Evolutionary conservation across 2,329 filamentous ascomycete species (phyloP).

Genomic region (Zasmidium citrigriseum): DNA sequence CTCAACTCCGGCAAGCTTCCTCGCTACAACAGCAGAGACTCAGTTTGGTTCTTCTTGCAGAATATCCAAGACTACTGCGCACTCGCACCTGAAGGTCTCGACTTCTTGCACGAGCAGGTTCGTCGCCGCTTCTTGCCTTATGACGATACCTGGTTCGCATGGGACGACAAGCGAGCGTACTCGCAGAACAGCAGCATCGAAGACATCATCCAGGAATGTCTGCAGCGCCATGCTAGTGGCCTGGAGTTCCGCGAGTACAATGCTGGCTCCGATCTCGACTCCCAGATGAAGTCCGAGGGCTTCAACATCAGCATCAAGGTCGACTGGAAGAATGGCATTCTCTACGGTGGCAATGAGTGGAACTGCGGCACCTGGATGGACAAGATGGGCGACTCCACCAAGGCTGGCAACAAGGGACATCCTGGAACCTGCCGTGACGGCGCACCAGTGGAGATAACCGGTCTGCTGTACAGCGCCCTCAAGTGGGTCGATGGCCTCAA

Average conservation of each 20-base stretch:
- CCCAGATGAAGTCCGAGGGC: conserved; percentile 88
- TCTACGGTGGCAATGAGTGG: conserved; percentile 89
- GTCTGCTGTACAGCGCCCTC: conserved; percentile 86
- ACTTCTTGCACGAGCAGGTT: conserved; percentile 74
- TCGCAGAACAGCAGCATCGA: conserved; percentile 79
- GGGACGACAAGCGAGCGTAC: conserved; percentile 81
- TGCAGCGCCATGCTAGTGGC: conserved; percentile 87
- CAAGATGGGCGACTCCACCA: conserved; percentile 98
- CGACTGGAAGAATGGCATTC: conserved; percentile 86
- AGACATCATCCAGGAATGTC: conserved; percentile 88
- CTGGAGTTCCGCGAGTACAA: conserved; percentile 95
- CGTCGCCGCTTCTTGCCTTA: conserved; percentile 88
- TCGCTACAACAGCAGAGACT: conserved; percentile 93
- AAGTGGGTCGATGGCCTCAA: conserved; percentile 74
- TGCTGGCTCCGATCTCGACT: conserved; percentile 82
- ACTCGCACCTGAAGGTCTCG: conserved; percentile 74
- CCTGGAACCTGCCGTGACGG: conserved; percentile 97
- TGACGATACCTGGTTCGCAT: conserved; percentile 90
- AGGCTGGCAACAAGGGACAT: conserved; percentile 86
- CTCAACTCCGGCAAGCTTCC: conserved; percentile 82
- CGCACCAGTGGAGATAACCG: conserved; percentile 91
- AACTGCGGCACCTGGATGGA: conserved; percentile 99
- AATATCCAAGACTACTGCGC: conserved; percentile 90
- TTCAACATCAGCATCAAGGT: conserved; percentile 91
- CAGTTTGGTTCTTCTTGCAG: conserved; percentile 97